phyloP scores from a whole-genome alignment of 1,139 yeast genomes.

The Diutina pseudorugosa region DNA sequence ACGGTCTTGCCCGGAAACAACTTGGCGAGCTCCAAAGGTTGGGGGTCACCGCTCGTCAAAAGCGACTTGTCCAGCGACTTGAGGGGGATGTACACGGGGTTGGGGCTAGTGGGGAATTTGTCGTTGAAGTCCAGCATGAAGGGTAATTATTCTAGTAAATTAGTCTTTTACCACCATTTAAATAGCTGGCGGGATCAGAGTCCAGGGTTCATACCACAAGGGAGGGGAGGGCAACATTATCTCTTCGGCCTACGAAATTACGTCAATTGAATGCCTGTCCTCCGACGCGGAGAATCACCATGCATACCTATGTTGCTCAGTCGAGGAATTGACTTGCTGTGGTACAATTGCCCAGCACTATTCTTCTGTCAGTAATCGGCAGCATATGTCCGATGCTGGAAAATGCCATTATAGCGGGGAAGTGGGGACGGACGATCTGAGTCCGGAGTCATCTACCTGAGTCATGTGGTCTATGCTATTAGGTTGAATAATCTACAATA shows the following conservation, averaged over 20 bases:
- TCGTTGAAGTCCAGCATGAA: neutral
- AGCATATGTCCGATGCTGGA: neutral
- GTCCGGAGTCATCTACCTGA: neutral
- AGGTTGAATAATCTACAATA: neutral
- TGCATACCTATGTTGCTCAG: neutral
- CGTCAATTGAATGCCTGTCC: neutral
- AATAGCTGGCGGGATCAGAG: neutral
- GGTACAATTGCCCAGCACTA: neutral
- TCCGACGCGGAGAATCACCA: neutral
- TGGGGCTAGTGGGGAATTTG: neutral
- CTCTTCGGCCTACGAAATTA: neutral
- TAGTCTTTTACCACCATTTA: neutral
- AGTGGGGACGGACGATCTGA: neutral
- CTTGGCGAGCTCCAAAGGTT: neutral
- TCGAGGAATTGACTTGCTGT: no score
- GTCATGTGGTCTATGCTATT: neutral
- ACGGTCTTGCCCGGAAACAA: neutral
- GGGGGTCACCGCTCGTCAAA: neutral
- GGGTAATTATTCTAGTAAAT: no score
- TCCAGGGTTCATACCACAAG: neutral
- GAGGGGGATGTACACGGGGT: slow-evolving; percentile 1
- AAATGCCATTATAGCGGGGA: neutral
- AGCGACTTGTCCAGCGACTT: neutral
- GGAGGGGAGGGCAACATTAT: neutral
- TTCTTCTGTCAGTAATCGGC: neutral